phyloP scores from a whole-genome alignment of 1,284 basidiomycete species.

The Taiwanofungus camphoratus region DNA sequence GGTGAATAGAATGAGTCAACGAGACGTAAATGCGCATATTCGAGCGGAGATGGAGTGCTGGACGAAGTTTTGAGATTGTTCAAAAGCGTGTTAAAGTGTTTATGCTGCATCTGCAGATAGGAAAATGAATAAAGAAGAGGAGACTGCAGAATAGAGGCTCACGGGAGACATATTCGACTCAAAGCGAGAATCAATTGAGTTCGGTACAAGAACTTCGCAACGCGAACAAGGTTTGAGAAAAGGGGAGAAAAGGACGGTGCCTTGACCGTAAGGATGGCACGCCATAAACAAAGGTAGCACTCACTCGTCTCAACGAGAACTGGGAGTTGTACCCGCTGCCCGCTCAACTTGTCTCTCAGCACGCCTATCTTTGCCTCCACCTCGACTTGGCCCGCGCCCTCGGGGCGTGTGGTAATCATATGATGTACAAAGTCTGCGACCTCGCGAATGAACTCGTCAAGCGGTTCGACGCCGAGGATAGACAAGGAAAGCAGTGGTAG shows the following conservation, averaged over 20 bases:
- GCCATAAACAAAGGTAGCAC: conserved; percentile 28
- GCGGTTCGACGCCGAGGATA: conserved; percentile 87
- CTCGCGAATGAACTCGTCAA: conserved; percentile 91
- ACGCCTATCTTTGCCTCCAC: conserved; percentile 94
- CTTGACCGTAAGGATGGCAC: conserved; percentile 1
- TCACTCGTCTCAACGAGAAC: conserved; percentile 84
- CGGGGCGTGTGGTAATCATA: conserved; percentile 50
- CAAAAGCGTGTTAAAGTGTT: conserved; percentile 79
- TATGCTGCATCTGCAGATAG: conserved; percentile 68
- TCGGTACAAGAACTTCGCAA: conserved; percentile 42
- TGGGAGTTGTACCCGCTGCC: conserved; percentile 63
- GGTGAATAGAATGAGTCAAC: conserved; percentile 76
- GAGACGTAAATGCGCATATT: conserved; percentile 76
- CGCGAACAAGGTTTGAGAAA: background rate
- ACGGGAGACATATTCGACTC: conserved; percentile 90
- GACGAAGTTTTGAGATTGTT: conserved; percentile 64
- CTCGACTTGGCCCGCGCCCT: conserved; percentile 50
- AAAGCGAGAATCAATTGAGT: conserved; percentile 63
- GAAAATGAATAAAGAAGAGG: conserved; percentile 11
- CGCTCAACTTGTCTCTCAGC: conserved; percentile 55
- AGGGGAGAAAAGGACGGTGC: background rate
- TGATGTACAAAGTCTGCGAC: conserved; percentile 88
- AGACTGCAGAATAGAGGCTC: conserved; percentile 27
- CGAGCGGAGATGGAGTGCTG: conserved; percentile 47
- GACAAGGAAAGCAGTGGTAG: conserved; percentile 78